Evolutionary conservation across 2,329 filamentous ascomycete species (phyloP).

Genomic region (Cyphellophora europaea): DNA sequence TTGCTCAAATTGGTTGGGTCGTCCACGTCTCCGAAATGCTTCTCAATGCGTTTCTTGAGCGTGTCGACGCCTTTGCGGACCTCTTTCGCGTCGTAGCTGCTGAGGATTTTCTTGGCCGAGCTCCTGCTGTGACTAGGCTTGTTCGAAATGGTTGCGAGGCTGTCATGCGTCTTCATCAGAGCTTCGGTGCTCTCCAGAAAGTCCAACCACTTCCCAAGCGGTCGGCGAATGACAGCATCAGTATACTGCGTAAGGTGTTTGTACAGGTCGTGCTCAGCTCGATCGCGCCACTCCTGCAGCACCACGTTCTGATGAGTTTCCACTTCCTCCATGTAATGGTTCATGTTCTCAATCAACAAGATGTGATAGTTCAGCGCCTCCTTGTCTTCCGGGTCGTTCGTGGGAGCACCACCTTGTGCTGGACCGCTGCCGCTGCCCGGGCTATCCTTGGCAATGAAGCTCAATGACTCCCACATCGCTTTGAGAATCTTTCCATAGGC

Average conservation of each 20-base stretch:
- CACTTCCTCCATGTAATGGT: conserved; percentile 89
- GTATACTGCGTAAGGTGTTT: conserved; percentile 87
- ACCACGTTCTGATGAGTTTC: conserved; percentile 65
- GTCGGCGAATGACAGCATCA: conserved; percentile 76
- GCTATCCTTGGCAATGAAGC: conserved; percentile 75
- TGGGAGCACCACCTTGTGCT: conserved; percentile 11
- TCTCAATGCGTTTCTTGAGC: conserved; percentile 84
- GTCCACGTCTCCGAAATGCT: conserved; percentile 89
- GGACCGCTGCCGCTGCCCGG: conserved; percentile 39
- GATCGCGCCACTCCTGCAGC: conserved; percentile 72
- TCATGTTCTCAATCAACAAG: conserved; percentile 96
- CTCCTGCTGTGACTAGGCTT: conserved; percentile 75
- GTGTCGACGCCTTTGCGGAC: conserved; percentile 83
- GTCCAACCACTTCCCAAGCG: conserved; percentile 74
- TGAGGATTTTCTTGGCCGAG: conserved; percentile 77
- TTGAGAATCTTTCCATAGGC: conserved; percentile 85
- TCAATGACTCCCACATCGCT: conserved; percentile 94
- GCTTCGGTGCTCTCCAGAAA: conserved; percentile 84
- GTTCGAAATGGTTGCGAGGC: conserved; percentile 55
- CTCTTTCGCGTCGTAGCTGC: conserved; percentile 72
- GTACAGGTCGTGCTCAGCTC: conserved; percentile 66
- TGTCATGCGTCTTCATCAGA: conserved; percentile 37
- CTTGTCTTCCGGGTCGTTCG: conserved; percentile 72
- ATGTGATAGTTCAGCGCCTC: conserved; percentile 97
- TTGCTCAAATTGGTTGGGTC: conserved; percentile 54